Evolutionary conservation across 2,329 filamentous ascomycete genomes (phyloP).

Genomic region (Tolypocladium tropicale): DNA sequence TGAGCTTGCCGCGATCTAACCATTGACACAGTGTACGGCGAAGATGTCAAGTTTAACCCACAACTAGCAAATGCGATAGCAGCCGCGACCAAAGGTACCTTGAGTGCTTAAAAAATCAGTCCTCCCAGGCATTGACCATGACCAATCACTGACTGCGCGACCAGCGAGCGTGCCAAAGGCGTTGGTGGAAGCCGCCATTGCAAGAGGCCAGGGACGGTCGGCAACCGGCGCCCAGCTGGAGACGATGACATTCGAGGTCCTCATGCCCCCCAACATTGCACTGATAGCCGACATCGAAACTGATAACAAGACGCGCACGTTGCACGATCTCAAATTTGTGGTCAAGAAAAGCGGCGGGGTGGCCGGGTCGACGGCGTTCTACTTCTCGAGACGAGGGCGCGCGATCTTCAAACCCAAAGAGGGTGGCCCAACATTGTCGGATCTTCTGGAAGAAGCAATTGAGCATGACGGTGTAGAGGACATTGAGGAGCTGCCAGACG

Average conservation of each 20-base stretch:
- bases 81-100: constrained; percentile 69
- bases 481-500: constrained; percentile 57
- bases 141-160: neutral
- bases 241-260: constrained; percentile 64
- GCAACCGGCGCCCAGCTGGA: constrained; percentile 68
- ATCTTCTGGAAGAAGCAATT: constrained; percentile 71
- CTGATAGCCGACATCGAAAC: constrained; percentile 79
- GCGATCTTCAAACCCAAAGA: constrained; percentile 54
- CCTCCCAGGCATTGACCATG: neutral
- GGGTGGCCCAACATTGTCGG: constrained; percentile 48
- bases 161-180: constrained; percentile 68
- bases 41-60: constrained; percentile 64
- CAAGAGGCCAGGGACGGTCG: constrained; percentile 78
- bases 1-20: neutral
- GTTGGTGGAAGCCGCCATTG: constrained; percentile 75
- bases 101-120: neutral
- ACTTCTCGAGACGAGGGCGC: constrained; percentile 75
- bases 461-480: constrained; percentile 71
- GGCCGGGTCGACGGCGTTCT: constrained; percentile 65
- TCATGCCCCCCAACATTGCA: constrained; percentile 66
- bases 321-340: constrained; percentile 61
- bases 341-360: constrained; percentile 64
- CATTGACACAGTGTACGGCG: constrained; percentile 53
- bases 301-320: constrained; percentile 63
- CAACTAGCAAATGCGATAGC: constrained; percentile 63